Conservation (phyloP, 148 eudicot species). For the Nyssa sinensis region DNA sequence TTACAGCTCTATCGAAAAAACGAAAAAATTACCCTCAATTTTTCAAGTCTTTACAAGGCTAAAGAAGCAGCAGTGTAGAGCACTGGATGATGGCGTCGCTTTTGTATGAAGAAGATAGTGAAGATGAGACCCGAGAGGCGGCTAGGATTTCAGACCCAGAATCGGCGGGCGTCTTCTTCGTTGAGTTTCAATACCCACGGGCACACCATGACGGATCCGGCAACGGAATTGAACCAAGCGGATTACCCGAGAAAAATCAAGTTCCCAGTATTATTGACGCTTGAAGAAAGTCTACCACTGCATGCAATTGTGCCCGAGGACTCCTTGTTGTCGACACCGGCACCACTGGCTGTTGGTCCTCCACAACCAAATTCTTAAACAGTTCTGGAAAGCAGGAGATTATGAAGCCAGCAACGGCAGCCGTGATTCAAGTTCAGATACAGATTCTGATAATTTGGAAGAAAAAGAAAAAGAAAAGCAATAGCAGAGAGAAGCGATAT, state of each 20-base stretch:
- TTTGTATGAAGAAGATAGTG: slow-evolving; percentile 24
- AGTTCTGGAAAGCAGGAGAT: slow-evolving; percentile 62
- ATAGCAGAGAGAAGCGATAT: background rate
- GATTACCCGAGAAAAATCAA: background rate
- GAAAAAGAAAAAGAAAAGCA: too few species aligned
- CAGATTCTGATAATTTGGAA: too few species aligned
- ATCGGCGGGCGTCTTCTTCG: slow-evolving; percentile 83
- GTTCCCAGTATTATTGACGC: background rate
- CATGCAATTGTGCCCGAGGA: background rate
- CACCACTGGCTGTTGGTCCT: background rate
- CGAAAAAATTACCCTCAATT: too few species aligned
- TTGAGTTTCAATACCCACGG: slow-evolving; percentile 79
- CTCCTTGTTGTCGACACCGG: background rate
- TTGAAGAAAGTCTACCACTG: background rate
- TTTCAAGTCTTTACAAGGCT: too few species aligned
- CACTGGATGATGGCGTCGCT: slow-evolving; percentile 93
- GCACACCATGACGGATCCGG: slow-evolving; percentile 74
- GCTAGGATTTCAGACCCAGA: slow-evolving; percentile 81
- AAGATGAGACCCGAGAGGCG: slow-evolving; percentile 41
- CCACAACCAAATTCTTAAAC: slow-evolving; percentile 16
- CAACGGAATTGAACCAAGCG: slow-evolving; percentile 44
- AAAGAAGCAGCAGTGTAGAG: slow-evolving; percentile 73
- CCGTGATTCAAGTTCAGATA: slow-evolving; percentile 8
- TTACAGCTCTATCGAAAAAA: too few species aligned
- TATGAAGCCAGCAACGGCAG: slow-evolving; percentile 16